These are phyloP conservation scores for Micromonas commoda DNA, from an alignment of 139 green algal species.

Conservation along the genomic window DNA sequence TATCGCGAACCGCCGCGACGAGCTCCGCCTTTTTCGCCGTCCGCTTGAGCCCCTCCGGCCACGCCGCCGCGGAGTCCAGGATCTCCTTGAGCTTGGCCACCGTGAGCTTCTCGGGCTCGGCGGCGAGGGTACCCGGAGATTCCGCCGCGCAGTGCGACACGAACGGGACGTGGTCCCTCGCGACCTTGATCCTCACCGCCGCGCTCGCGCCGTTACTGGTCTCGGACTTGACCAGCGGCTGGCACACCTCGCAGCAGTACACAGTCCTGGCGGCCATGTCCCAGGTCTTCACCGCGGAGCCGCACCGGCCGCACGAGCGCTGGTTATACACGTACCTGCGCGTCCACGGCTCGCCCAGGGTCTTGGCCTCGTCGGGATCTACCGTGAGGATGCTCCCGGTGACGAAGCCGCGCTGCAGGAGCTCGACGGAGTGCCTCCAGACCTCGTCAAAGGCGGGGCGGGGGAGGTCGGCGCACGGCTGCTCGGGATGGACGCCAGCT, in stretches of 20 bases:
- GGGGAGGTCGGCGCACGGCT: constrained; percentile 47
- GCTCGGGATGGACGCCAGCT: constrained; percentile 70
- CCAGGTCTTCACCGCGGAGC: constrained; percentile 53
- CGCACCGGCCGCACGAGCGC: constrained; percentile 58
- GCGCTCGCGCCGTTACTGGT: neutral
- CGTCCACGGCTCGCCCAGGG: constrained; percentile 1
- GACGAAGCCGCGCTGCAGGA: constrained; percentile 66
- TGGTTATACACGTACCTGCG: constrained; percentile 85
- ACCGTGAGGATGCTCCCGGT: constrained; percentile 77
- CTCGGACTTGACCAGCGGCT: constrained; percentile 38
- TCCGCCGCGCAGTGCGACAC: constrained; percentile 62
- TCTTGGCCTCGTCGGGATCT: constrained; percentile 61
- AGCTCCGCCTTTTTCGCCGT: neutral
- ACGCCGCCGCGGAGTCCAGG: constrained; percentile 34
- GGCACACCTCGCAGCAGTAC: constrained; percentile 67
- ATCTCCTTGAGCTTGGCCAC: constrained; percentile 40
- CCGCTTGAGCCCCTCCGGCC: constrained; percentile 21
- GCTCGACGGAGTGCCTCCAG: constrained; percentile 53
- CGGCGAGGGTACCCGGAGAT: constrained; percentile 26
- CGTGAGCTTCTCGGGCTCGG: constrained; percentile 36
- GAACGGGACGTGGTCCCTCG: constrained; percentile 17
- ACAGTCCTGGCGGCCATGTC: constrained; percentile 63
- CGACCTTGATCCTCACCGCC: constrained; percentile 28
- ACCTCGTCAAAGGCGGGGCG: constrained; percentile 52
- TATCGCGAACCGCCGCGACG: neutral